Percentiles rank a stretch among this genome's conserved stretches.
Conservation (phyloP, 139 green algal species). For the Picochlorum costavermella region DNA sequence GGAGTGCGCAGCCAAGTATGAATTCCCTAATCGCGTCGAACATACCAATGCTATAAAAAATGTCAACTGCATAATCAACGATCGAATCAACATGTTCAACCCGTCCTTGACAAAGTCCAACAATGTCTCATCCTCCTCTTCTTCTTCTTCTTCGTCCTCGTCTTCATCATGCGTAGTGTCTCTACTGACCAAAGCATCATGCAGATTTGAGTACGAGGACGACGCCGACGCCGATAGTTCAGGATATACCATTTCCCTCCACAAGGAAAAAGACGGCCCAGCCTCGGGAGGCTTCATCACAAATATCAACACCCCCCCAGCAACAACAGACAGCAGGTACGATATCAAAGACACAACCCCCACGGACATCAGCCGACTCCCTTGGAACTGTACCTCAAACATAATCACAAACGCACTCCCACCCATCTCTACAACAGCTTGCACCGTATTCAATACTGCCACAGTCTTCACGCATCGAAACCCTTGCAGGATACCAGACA, state of each 20-base stretch:
- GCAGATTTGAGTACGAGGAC: not conserved
- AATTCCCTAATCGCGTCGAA: constrained; percentile 37
- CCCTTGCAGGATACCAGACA: constrained; percentile 45
- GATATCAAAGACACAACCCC: constrained; percentile 13
- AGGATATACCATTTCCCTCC: not conserved
- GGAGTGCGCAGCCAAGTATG: constrained; percentile 42
- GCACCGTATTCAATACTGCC: constrained; percentile 33
- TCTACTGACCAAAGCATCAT: not conserved
- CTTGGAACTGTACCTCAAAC: not conserved
- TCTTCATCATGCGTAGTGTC: constrained; percentile 1
- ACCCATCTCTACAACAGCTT: constrained; percentile 38
- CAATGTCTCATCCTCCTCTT: not conserved
- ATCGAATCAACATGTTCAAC: constrained; percentile 49
- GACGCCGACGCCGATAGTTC: not conserved
- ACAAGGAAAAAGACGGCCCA: not conserved
- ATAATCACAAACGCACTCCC: constrained; percentile 25
- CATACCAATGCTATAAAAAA: constrained; percentile 48
- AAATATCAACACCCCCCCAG: constrained; percentile 8
- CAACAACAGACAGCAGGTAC: constrained; percentile 6
- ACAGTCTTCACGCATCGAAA: constrained; percentile 30
- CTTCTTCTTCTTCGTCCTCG: not conserved
- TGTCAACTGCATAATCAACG: constrained; percentile 36
- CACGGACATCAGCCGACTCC: constrained; percentile 3
- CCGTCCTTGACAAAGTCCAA: constrained; percentile 37
- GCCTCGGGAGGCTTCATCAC: constrained; percentile 16